Conservation (phyloP, 129 eudicot genomes). For the Dittrichia graveolens region DNA sequence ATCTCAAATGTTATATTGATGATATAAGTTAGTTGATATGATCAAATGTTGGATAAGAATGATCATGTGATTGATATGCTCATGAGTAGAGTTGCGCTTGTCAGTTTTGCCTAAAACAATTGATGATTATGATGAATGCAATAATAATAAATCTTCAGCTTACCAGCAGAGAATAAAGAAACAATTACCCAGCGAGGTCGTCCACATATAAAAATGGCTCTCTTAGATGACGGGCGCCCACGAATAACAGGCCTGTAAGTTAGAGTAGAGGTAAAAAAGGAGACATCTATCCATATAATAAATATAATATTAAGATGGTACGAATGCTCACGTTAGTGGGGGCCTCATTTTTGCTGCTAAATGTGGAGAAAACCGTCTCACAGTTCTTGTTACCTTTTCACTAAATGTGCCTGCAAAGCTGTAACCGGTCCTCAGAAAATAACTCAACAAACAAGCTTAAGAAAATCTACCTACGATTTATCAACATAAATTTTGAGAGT, state of each 20-base stretch:
- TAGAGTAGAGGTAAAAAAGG: constrained; percentile 30
- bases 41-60: too few species aligned
- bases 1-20: too few species aligned
- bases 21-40: too few species aligned
- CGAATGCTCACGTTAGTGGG: constrained; percentile 70
- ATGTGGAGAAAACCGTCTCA: constrained; percentile 72
- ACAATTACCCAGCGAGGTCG: constrained; percentile 84
- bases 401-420: constrained; percentile 50
- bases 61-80: too few species aligned
- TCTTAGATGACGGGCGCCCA: constrained; percentile 92
- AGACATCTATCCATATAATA: too few species aligned
- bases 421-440: constrained; percentile 29
- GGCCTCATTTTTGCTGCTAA: constrained; percentile 99
- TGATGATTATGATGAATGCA: too few species aligned
- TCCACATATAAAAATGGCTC: constrained; percentile 89
- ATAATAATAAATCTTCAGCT: neutral
- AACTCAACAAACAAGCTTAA: too few species aligned
- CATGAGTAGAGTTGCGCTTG: too few species aligned
- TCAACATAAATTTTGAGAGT: too few species aligned
- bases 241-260: constrained; percentile 87
- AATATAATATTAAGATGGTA: too few species aligned
- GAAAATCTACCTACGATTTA: too few species aligned
- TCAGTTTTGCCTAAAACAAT: too few species aligned
- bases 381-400: constrained; percentile 40
- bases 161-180: constrained; percentile 64